phyloP scores from a whole-genome alignment of 2,329 filamentous ascomycete genomes.

The Scytalidium sp. region DNA sequence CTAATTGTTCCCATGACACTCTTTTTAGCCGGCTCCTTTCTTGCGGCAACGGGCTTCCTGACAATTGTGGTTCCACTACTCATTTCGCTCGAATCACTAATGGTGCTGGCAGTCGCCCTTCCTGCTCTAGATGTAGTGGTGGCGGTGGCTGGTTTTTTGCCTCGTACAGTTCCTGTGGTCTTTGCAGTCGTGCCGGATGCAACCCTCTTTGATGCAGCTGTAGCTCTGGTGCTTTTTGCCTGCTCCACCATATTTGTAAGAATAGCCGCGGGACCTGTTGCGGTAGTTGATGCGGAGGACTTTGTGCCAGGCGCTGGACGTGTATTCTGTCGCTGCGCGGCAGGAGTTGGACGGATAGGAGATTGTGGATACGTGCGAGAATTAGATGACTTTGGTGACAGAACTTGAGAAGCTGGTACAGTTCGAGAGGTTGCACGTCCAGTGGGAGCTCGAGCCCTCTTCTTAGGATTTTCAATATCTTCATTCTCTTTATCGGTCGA shows the following conservation, averaged over 20 bases:
- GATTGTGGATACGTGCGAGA: slow-evolving; percentile 46
- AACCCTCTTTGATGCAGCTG: slow-evolving; percentile 35
- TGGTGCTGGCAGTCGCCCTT: slow-evolving; percentile 53
- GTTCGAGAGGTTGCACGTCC: slow-evolving; percentile 37
- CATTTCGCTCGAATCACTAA: slow-evolving; percentile 60
- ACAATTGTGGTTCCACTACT: slow-evolving; percentile 62
- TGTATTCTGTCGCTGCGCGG: slow-evolving; percentile 55
- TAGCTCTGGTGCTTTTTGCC: slow-evolving; percentile 51
- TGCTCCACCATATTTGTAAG: slow-evolving; percentile 59
- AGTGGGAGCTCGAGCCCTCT: slow-evolving; percentile 39
- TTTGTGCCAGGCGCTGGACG: slow-evolving; percentile 64
- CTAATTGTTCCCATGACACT: slow-evolving; percentile 54
- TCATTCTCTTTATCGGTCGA: slow-evolving; percentile 77
- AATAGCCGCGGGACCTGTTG: slow-evolving; percentile 38
- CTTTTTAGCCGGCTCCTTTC: slow-evolving; percentile 42
- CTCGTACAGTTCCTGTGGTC: slow-evolving; percentile 17
- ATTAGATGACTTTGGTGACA: slow-evolving; percentile 66
- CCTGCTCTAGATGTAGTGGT: slow-evolving; percentile 38
- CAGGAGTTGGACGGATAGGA: slow-evolving; percentile 28
- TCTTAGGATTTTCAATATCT: slow-evolving; percentile 66
- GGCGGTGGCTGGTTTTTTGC: slow-evolving; percentile 29
- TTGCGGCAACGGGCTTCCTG: slow-evolving; percentile 45
- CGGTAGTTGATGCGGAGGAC: slow-evolving; percentile 29
- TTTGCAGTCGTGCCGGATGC: slow-evolving; percentile 10
- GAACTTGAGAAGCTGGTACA: slow-evolving; percentile 54